These are phyloP conservation scores for Naganishia randhawae DNA, from an alignment of 768 basidiomycete genomes.

Conservation along the genomic window DNA sequence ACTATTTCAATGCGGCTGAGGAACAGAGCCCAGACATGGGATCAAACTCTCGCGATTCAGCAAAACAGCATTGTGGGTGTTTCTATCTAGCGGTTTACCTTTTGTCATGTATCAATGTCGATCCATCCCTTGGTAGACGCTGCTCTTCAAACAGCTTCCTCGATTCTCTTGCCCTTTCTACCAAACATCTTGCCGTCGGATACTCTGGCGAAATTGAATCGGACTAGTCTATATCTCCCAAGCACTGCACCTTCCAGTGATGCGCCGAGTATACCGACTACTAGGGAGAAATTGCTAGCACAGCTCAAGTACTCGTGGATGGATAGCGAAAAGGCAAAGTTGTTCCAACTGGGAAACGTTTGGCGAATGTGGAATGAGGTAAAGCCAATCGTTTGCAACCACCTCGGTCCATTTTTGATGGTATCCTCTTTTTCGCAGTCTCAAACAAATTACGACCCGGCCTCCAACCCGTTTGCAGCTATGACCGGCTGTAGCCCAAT, in stretches of 20 bases:
- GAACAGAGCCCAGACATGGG: background rate
- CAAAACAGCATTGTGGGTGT: background rate
- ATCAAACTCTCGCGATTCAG: background rate
- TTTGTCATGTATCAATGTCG: background rate
- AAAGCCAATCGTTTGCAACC: background rate
- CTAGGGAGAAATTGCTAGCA: background rate
- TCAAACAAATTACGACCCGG: background rate
- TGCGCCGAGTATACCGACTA: background rate
- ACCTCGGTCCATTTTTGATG: background rate
- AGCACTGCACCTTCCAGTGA: background rate
- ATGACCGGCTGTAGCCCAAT: background rate
- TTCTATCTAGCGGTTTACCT: background rate
- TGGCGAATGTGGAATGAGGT: conserved; percentile 21
- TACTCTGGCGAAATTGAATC: background rate
- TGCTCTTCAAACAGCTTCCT: conserved; percentile 8
- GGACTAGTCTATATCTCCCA: background rate
- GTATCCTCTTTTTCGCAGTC: background rate
- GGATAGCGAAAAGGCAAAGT: conserved; percentile 1
- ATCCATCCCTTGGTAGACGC: background rate
- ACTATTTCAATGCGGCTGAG: background rate
- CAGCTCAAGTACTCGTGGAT: conserved; percentile 5
- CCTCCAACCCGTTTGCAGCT: background rate
- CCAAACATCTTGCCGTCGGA: background rate
- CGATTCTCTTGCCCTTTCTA: background rate
- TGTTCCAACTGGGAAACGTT: conserved; percentile 2